Evolutionary conservation across 352 stramenopile genomes (phyloP).

Genomic region (Phytopythium ostracodes): DNA sequence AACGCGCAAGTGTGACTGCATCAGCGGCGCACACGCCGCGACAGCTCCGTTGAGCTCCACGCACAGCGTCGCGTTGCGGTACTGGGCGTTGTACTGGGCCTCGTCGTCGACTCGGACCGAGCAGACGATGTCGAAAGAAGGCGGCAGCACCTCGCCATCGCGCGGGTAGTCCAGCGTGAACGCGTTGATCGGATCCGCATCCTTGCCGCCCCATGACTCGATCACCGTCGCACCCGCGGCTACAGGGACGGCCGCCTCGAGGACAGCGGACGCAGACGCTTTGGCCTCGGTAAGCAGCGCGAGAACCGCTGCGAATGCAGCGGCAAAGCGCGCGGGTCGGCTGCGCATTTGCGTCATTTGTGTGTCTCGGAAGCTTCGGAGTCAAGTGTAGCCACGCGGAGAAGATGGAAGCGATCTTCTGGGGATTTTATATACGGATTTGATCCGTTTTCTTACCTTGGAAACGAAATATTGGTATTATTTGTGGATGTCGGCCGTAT

Average conservation of each 20-base stretch:
- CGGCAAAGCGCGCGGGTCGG: not conserved
- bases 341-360: not conserved
- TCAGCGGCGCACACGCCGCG: slow-evolving; percentile 14
- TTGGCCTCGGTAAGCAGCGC: not conserved
- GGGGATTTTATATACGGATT: not conserved
- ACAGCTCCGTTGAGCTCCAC: slow-evolving; percentile 22
- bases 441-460: not conserved
- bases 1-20: slow-evolving; percentile 6
- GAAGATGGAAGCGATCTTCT: not conserved
- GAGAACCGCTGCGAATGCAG: not conserved
- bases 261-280: not conserved
- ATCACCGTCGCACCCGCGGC: not conserved
- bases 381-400: not conserved
- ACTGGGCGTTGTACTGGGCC: slow-evolving; percentile 9
- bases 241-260: not conserved
- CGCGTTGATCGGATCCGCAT: slow-evolving; percentile 1
- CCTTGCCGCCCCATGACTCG: not conserved
- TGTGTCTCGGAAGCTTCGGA: not conserved
- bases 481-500: no score
- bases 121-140: slow-evolving; percentile 2
- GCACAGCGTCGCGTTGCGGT: slow-evolving; percentile 13
- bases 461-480: no score
- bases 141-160: not conserved
- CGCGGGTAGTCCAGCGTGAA: not conserved
- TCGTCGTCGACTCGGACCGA: not conserved